These are phyloP conservation scores for Boletus semigastroideus DNA, from an alignment of 1,284 basidiomycete species.

Conservation along the genomic window DNA sequence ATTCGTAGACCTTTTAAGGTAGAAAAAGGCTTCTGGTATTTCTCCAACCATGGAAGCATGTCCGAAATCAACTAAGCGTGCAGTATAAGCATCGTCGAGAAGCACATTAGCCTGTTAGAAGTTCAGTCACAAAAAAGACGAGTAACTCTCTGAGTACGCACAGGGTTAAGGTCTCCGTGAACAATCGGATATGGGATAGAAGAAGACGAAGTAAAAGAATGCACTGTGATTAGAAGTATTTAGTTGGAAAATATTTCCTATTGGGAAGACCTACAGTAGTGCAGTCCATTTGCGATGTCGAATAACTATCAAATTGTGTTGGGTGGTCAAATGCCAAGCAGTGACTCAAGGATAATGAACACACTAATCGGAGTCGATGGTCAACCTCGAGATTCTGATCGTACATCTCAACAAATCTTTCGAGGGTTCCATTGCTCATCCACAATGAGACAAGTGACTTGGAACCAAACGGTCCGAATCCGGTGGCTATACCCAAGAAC, in stretches of 20 bases:
- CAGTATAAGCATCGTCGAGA: conserved; percentile 1
- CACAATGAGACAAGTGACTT: conserved; percentile 12
- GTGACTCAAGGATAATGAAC: background rate
- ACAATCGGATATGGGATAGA: background rate
- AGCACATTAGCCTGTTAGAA: conserved; percentile 1
- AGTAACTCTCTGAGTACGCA: background rate
- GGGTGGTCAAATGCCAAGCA: background rate
- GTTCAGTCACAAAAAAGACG: background rate
- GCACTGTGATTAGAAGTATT: background rate
- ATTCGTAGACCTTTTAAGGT: background rate
- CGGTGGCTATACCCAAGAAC: conserved; percentile 5
- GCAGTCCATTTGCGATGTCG: conserved; percentile 1
- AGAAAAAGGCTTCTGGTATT: background rate
- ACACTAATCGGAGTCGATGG: conserved; percentile 5
- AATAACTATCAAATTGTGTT: background rate
- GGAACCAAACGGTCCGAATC: conserved; percentile 5
- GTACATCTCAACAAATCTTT: background rate
- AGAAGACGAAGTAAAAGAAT: background rate
- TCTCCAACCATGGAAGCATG: background rate
- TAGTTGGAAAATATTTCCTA: background rate
- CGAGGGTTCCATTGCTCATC: conserved; percentile 13
- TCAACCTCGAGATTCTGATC: background rate
- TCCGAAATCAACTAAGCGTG: conserved; percentile 1
- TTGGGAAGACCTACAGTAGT: background rate
- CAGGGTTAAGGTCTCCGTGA: conserved; percentile 7